Conservation (phyloP, 2,329 filamentous ascomycete genomes). For the Zopfia rhizophila region DNA sequence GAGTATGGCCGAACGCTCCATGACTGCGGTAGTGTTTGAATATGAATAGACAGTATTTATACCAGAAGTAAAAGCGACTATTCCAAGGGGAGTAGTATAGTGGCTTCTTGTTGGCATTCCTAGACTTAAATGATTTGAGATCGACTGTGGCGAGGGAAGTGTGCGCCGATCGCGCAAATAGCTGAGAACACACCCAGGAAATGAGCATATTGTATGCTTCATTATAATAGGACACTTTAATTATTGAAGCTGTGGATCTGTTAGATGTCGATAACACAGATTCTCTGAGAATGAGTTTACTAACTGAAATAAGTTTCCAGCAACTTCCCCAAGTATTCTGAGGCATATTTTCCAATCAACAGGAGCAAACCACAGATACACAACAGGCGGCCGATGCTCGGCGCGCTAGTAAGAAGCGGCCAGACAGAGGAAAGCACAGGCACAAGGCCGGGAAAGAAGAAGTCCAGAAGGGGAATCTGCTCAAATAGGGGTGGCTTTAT, state of each 20-base stretch:
- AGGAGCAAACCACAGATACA: conserved; percentile 21
- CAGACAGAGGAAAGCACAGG: conserved; percentile 13
- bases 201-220: conserved; percentile 24
- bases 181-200: conserved; percentile 17
- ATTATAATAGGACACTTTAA: conserved; percentile 22
- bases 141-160: conserved; percentile 18
- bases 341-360: conserved; percentile 21
- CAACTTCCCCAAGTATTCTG: conserved; percentile 15
- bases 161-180: conserved; percentile 19
- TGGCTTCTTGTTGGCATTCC: conserved; percentile 21
- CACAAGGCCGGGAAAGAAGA: conserved; percentile 20
- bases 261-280: conserved; percentile 11
- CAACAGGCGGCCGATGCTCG: conserved; percentile 14
- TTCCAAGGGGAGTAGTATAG: conserved; percentile 24
- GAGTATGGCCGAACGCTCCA: conserved; percentile 16
- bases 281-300: conserved; percentile 11
- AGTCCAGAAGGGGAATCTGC: conserved; percentile 16
- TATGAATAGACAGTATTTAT: conserved; percentile 18
- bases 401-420: conserved; percentile 16
- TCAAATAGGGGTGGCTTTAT: conserved; percentile 15
- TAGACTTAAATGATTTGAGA: conserved; percentile 22
- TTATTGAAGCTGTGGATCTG: conserved; percentile 16
- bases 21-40: conserved; percentile 15
- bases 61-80: conserved; percentile 23
- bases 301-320: conserved; percentile 22